These are phyloP conservation scores for Salix viminalis DNA, from an alignment of 345 rosid genomes.

Conservation along the genomic window DNA sequence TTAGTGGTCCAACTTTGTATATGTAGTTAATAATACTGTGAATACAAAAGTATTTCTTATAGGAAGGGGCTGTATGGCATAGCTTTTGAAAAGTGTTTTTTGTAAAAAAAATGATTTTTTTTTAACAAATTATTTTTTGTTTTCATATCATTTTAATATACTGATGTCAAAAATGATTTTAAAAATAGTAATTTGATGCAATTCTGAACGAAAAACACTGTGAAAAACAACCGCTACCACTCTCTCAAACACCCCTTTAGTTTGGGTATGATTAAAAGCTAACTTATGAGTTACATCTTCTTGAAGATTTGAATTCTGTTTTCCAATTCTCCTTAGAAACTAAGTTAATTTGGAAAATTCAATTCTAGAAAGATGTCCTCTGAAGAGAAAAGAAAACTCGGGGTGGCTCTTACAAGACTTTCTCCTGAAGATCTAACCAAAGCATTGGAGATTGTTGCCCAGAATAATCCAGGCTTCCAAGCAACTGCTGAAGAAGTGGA, in stretches of 20 bases:
- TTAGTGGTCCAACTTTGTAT: constrained; percentile 15
- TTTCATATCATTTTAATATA: too few species aligned
- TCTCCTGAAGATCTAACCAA: constrained; percentile 74
- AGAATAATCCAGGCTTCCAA: constrained; percentile 58
- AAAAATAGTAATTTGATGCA: too few species aligned
- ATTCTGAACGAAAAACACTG: too few species aligned
- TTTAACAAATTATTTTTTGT: too few species aligned
- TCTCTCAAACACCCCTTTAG: too few species aligned
- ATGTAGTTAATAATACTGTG: not conserved
- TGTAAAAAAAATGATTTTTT: too few species aligned
- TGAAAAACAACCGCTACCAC: too few species aligned
- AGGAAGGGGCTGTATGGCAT: too few species aligned
- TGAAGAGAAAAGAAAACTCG: constrained; percentile 78
- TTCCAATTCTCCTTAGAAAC: not conserved
- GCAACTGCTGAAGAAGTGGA: constrained; percentile 70
- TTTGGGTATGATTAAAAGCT: too few species aligned
- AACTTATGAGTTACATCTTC: not conserved
- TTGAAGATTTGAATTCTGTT: not conserved
- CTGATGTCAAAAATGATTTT: too few species aligned
- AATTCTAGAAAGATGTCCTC: constrained; percentile 57
- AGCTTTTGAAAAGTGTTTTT: too few species aligned
- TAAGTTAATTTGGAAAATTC: not conserved
- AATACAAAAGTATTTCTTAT: too few species aligned
- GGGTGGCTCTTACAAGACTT: constrained; percentile 55
- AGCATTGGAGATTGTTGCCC: constrained; percentile 81